A percentile compares a stretch with the other conserved stretches of the same genome.
Conservation (phyloP, 352 stramenopile species). For the Globisporangium paroecandrum region DNA sequence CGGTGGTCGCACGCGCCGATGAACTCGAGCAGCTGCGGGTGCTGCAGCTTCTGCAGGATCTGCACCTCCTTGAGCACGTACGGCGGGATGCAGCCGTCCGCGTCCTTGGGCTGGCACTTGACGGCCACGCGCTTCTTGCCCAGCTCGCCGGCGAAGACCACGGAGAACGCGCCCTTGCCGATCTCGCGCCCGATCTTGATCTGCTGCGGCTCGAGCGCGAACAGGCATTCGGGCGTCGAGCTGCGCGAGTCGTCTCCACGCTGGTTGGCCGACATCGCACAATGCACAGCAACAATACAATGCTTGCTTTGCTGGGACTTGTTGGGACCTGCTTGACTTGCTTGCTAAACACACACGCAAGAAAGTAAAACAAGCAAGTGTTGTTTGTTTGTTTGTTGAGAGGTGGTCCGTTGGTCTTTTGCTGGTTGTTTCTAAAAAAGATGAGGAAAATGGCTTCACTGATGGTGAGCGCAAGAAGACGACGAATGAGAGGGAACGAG, state of each 20-base stretch:
- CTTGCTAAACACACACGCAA: not conserved
- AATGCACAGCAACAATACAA: not conserved
- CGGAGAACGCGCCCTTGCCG: constrained; percentile 80
- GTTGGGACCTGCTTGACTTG: not conserved
- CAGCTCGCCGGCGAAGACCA: constrained; percentile 77
- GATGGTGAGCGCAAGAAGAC: constrained; percentile 2
- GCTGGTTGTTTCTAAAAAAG: not conserved
- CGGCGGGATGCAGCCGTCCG: constrained; percentile 55
- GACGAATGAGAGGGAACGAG: constrained; percentile 1
- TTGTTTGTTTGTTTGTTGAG: not conserved
- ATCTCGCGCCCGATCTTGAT: constrained; percentile 82
- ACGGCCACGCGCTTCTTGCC: constrained; percentile 70
- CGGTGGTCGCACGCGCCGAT: constrained; percentile 67
- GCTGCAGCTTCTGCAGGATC: constrained; percentile 58
- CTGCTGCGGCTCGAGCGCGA: constrained; percentile 48
- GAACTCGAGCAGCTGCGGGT: constrained; percentile 76
- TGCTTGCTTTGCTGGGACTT: constrained; percentile 2
- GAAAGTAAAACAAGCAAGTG: not conserved
- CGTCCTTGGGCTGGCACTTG: constrained; percentile 84
- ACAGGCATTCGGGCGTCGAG: constrained; percentile 28
- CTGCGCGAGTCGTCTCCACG: constrained; percentile 24
- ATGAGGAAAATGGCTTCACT: constrained; percentile 16
- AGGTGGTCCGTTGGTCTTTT: not conserved
- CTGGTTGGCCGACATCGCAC: constrained; percentile 31
- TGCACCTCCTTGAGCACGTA: constrained; percentile 81